These are phyloP conservation scores for Telfairia occidentalis DNA, from an alignment of 331 rosid species.

Conservation along the genomic window DNA sequence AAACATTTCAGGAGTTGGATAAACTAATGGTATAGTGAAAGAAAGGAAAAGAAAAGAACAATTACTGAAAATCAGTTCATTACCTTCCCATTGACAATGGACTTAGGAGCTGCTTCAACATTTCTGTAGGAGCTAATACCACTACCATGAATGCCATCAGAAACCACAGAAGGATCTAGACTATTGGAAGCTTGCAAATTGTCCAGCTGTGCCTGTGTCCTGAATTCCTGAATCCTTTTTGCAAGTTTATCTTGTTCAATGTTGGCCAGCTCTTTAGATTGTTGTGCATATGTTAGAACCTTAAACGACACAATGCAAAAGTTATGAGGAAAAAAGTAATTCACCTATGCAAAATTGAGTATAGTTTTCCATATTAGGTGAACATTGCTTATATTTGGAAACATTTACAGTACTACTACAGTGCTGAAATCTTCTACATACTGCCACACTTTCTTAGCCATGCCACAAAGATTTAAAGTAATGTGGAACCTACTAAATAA, in stretches of 20 bases:
- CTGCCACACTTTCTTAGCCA: background rate
- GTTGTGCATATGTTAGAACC: slow-evolving; percentile 94
- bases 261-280: slow-evolving; percentile 82
- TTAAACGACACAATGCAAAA: slow-evolving; percentile 21
- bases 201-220: slow-evolving; percentile 85
- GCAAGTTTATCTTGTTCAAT: slow-evolving; percentile 96
- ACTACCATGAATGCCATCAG: slow-evolving; percentile 41
- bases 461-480: background rate
- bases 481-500: background rate
- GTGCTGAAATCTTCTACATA: background rate
- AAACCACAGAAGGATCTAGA: slow-evolving; percentile 30
- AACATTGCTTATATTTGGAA: background rate
- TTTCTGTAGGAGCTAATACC: slow-evolving; percentile 53
- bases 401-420: background rate
- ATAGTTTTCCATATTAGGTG: background rate
- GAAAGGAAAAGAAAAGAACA: background rate
- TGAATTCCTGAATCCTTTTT: slow-evolving; percentile 86
- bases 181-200: slow-evolving; percentile 43
- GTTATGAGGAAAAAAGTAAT: slow-evolving; percentile 3
- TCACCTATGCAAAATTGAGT: background rate
- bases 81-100: slow-evolving; percentile 61
- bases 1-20: background rate
- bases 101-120: slow-evolving; percentile 39
- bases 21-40: background rate
- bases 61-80: slow-evolving; percentile 11